phyloP scores from a whole-genome alignment of 2,329 filamentous ascomycete species.

The Fusarium concolor region DNA sequence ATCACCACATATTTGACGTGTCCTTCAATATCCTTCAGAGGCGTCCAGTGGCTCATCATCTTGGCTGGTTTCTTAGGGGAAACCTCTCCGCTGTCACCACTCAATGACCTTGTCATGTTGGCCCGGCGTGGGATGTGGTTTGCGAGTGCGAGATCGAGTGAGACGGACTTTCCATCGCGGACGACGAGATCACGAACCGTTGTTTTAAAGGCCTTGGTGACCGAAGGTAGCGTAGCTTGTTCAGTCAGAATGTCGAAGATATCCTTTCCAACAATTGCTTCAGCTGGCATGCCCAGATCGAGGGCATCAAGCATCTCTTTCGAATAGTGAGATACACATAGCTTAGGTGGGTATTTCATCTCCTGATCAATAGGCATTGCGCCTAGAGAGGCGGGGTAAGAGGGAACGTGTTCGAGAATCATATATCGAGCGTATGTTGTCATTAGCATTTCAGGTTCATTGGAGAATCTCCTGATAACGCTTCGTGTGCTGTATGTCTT shows the following conservation, averaged over 20 bases:
- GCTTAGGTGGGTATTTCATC: slow-evolving; percentile 45
- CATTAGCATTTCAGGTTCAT: slow-evolving; percentile 36
- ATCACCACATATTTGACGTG: slow-evolving; percentile 45
- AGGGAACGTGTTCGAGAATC: slow-evolving; percentile 47
- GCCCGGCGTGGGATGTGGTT: slow-evolving; percentile 46
- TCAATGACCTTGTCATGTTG: slow-evolving; percentile 34
- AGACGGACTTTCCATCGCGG: slow-evolving; percentile 52
- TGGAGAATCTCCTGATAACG: slow-evolving; percentile 39
- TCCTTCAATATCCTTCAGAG: slow-evolving; percentile 42
- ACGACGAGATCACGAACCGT: slow-evolving; percentile 56
- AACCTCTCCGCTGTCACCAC: slow-evolving; percentile 29
- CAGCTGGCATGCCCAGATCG: slow-evolving; percentile 52
- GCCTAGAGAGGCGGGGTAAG: slow-evolving; percentile 38
- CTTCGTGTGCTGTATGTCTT: slow-evolving; percentile 46
- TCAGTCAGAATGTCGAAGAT: slow-evolving; percentile 66
- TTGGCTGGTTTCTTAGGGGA: slow-evolving; percentile 37
- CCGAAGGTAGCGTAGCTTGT: slow-evolving; percentile 56
- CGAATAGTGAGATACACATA: slow-evolving; percentile 61
- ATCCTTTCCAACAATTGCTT: slow-evolving; percentile 59
- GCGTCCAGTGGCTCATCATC: slow-evolving; percentile 48
- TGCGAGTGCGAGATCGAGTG: slow-evolving; percentile 46
- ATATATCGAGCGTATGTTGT: slow-evolving; percentile 51
- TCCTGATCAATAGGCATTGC: slow-evolving; percentile 46
- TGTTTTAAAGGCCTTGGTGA: slow-evolving; percentile 59
- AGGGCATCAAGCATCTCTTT: slow-evolving; percentile 61